Percentiles rank a stretch among this genome's conserved stretches.
Conservation (phyloP, 257 asterid species). For the Phtheirospermum japonicum region DNA sequence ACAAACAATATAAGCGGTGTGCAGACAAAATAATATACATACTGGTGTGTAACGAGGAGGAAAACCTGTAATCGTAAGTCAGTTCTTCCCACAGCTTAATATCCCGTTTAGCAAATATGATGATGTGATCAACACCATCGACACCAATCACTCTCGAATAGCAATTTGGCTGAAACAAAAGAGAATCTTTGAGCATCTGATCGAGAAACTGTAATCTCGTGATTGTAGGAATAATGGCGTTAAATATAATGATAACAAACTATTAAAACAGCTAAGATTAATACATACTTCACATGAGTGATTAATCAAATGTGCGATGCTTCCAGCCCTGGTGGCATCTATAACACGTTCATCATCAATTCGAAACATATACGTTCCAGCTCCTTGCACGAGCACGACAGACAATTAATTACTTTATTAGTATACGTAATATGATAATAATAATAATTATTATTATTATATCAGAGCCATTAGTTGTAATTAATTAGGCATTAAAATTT, state of each 20-base stretch:
- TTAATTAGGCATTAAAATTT: too few species aligned
- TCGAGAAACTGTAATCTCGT: not conserved
- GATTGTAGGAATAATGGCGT: not conserved
- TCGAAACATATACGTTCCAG: conserved; percentile 98
- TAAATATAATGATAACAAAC: conserved; percentile 3
- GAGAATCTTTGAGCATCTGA: conserved; percentile 17
- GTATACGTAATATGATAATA: too few species aligned
- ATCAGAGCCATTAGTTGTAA: too few species aligned
- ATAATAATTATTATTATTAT: too few species aligned
- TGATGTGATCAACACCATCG: conserved; percentile 71
- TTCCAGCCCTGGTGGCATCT: conserved; percentile 97
- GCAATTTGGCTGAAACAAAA: conserved; percentile 84
- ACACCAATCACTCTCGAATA: conserved; percentile 79
- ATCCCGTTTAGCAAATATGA: conserved; percentile 94
- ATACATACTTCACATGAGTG: conserved; percentile 94
- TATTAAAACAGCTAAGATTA: conserved; percentile 10
- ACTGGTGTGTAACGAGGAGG: conserved; percentile 20
- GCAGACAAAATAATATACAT: conserved; percentile 5
- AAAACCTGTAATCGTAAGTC: conserved; percentile 94
- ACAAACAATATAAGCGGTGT: conserved; percentile 13
- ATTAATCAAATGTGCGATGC: conserved; percentile 95
- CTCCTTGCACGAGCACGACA: conserved; percentile 70
- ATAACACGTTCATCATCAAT: conserved; percentile 85
- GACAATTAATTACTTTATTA: not conserved
- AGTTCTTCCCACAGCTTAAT: conserved; percentile 82